Conservation (phyloP, 495 filamentous ascomycete species). For the Aspergillus steynii region DNA sequence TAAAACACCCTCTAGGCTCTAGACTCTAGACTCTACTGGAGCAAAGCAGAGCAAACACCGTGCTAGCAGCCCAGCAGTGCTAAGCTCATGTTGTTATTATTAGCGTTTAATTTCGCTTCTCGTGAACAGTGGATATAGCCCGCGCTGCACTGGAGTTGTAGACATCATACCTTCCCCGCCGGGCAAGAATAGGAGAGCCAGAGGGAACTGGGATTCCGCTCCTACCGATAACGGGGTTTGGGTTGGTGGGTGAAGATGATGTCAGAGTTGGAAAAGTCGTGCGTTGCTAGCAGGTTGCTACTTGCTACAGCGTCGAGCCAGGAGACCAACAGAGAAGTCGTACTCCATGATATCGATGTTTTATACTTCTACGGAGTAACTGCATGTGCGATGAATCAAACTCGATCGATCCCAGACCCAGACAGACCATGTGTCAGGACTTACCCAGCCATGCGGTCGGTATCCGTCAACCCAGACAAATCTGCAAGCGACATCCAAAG, state of each 20-base stretch:
- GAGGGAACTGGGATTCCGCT: too few species aligned
- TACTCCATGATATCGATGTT: too few species aligned
- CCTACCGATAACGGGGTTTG: too few species aligned
- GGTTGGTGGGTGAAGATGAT: too few species aligned
- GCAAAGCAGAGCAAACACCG: not conserved
- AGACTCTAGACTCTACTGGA: too few species aligned
- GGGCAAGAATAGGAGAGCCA: not conserved
- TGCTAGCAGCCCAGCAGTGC: not conserved
- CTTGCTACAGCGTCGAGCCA: too few species aligned
- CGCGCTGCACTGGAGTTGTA: not conserved
- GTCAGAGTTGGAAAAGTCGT: not conserved
- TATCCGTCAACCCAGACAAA: not conserved
- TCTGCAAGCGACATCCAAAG: not conserved
- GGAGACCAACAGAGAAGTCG: not conserved
- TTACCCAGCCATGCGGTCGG: not conserved
- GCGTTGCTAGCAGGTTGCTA: too few species aligned
- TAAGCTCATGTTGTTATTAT: constrained; percentile 3
- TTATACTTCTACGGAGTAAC: too few species aligned
- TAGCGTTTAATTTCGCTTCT: constrained; percentile 7
- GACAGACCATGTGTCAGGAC: not conserved
- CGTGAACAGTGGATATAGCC: not conserved
- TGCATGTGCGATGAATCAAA: not conserved
- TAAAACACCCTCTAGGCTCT: too few species aligned
- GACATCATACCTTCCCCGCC: not conserved
- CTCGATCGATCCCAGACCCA: not conserved